These are phyloP conservation scores for Mollisia scopiformis DNA, from an alignment of 2,329 filamentous ascomycete genomes.

Conservation along the genomic window DNA sequence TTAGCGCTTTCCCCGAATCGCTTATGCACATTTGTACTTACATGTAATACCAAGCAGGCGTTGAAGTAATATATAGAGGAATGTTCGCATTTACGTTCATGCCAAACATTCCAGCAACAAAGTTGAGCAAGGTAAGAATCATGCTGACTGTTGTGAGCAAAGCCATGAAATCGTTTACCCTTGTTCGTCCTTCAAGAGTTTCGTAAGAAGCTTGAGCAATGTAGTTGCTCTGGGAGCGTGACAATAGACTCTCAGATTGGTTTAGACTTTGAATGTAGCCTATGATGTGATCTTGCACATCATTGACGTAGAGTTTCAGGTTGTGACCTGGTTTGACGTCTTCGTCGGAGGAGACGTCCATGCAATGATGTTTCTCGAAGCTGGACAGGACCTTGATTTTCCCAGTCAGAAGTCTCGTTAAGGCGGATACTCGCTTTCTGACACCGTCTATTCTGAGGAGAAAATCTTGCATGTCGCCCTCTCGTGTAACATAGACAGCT, in stretches of 20 bases:
- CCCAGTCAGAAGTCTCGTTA: constrained; percentile 85
- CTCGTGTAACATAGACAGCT: constrained; percentile 84
- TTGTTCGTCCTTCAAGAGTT: neutral
- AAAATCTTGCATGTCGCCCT: constrained; percentile 84
- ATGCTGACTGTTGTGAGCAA: constrained; percentile 1
- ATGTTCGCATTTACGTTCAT: constrained; percentile 6
- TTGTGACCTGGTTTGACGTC: constrained; percentile 90
- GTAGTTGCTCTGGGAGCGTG: constrained; percentile 89
- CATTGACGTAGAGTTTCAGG: constrained; percentile 89
- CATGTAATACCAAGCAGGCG: constrained; percentile 3
- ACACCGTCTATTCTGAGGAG: constrained; percentile 82
- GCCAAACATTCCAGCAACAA: constrained; percentile 3
- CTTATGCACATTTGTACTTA: too few relatives aligned
- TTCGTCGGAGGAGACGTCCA: constrained; percentile 63
- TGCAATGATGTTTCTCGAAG: constrained; percentile 87
- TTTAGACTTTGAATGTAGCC: constrained; percentile 95
- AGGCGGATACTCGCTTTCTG: constrained; percentile 87
- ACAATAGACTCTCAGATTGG: constrained; percentile 95
- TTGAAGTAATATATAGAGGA: neutral
- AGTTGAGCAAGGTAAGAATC: constrained; percentile 2
- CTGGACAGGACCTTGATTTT: constrained; percentile 95
- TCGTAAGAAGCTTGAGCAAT: constrained; percentile 71
- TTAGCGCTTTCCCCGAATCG: too few relatives aligned
- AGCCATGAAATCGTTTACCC: neutral
- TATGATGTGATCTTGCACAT: constrained; percentile 96